A percentile compares a stretch with the other conserved stretches of the same genome.
These are phyloP conservation scores for Eucalyptus regnans DNA, from an alignment of 345 rosid genomes.

Conservation along the genomic window DNA sequence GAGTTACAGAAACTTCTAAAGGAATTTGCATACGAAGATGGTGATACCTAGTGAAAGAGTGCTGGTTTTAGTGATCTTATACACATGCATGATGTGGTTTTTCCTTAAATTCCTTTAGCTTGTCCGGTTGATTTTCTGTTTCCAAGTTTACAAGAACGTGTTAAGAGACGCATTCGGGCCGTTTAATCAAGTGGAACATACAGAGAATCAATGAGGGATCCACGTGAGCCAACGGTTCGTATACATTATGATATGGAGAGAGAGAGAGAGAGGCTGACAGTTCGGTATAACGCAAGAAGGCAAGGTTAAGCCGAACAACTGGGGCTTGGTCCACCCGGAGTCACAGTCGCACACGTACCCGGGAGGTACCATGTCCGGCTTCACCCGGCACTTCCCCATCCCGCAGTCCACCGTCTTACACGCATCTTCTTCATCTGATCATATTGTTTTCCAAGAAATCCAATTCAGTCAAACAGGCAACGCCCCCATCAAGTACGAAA, in stretches of 20 bases:
- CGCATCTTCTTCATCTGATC: neutral
- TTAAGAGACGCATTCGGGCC: neutral
- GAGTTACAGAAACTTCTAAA: neutral
- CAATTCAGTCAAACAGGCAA: neutral
- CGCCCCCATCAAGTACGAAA: neutral
- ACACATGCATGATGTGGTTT: neutral
- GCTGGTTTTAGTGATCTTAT: neutral
- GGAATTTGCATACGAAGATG: neutral
- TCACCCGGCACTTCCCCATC: constrained; percentile 17
- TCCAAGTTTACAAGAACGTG: neutral
- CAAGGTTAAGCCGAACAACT: neutral
- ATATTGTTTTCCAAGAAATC: neutral
- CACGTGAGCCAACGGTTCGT: too few species aligned
- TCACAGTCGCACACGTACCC: constrained; percentile 28
- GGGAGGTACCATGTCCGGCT: neutral
- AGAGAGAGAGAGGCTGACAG: constrained; percentile 13
- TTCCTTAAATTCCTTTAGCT: neutral
- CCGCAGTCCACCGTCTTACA: constrained; percentile 9
- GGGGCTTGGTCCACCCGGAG: constrained; percentile 35
- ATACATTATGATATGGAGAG: neutral
- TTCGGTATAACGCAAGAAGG: constrained; percentile 33
- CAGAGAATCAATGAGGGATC: too few species aligned
- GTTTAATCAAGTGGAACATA: neutral
- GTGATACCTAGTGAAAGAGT: neutral
- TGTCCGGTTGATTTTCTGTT: neutral